Conservation (phyloP, 169 alveolate genomes). For the Hepatocystis sp. region DNA sequence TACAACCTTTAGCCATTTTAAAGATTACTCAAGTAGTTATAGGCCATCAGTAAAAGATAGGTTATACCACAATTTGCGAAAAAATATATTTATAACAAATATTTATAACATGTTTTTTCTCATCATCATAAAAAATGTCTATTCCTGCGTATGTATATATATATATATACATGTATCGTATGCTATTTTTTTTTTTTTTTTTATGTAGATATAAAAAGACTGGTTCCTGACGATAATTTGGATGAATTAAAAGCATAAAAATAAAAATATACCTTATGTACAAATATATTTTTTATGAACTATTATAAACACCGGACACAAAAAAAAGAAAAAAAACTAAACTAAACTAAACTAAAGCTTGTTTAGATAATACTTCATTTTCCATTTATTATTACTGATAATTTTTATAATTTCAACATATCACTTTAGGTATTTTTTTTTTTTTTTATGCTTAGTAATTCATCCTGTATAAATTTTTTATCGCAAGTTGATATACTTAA, state of each 20-base stretch:
- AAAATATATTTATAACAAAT: constrained; percentile 9
- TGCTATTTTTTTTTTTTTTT: no score
- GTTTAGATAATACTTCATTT: constrained; percentile 4
- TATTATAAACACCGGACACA: constrained; percentile 3
- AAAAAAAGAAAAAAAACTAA: constrained; percentile 1
- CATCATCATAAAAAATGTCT: no score
- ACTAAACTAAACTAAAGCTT: neutral
- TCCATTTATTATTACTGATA: neutral
- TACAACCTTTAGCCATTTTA: constrained; percentile 63
- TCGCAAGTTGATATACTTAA: no score
- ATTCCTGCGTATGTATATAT: neutral
- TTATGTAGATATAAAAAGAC: constrained; percentile 30
- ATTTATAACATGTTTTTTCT: no score
- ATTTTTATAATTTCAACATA: neutral
- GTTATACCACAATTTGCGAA: constrained; percentile 3
- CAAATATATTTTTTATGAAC: neutral
- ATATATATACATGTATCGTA: constrained; percentile 1
- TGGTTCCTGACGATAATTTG: constrained; percentile 66
- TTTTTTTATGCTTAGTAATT: constrained; percentile 45
- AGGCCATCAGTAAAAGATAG: constrained; percentile 73
- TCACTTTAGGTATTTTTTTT: neutral
- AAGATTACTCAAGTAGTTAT: constrained; percentile 50
- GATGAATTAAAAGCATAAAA: constrained; percentile 70
- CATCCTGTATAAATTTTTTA: constrained; percentile 30
- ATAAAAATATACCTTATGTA: constrained; percentile 4